A percentile compares a stretch with the other conserved stretches of the same genome.
phyloP scores from a whole-genome alignment of 108 stramenopile species.

The Parmales sp. region DNA sequence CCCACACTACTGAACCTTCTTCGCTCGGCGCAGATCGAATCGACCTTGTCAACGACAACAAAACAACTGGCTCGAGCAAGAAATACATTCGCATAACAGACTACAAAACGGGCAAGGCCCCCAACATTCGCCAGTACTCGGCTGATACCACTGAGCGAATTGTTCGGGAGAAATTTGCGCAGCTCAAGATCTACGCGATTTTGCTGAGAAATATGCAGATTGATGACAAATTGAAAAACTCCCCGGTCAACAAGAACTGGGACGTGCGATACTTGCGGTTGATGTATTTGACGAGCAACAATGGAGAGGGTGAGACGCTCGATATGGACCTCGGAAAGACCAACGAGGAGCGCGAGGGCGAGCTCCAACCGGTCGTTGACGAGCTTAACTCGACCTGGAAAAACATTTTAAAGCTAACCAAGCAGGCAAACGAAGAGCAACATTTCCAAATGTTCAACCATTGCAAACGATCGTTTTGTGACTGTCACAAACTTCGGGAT shows the following conservation, averaged over 20 bases:
- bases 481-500: conserved; percentile 73
- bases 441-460: conserved; percentile 56
- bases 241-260: conserved; percentile 19
- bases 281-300: conserved; percentile 50
- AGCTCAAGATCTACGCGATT: conserved; percentile 73
- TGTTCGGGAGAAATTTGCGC: conserved; percentile 58
- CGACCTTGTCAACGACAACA: conserved; percentile 44
- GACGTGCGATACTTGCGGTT: conserved; percentile 51
- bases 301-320: conserved; percentile 45
- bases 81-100: conserved; percentile 52
- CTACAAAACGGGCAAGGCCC: conserved; percentile 83
- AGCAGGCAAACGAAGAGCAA: conserved; percentile 43
- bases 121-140: conserved; percentile 24
- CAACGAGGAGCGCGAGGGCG: conserved; percentile 41
- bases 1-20: conserved; percentile 16
- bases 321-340: conserved; percentile 55
- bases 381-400: conserved; percentile 38
- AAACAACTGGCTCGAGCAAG: not conserved
- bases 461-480: conserved; percentile 71
- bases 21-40: conserved; percentile 74
- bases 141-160: no score
- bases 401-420: no score
- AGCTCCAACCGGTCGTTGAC: conserved; percentile 37
- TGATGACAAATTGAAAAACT: conserved; percentile 5
- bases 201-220: conserved; percentile 48